Base-by-base conservation (phyloP, 306 rosid species). In the Vicia villosa region DNA sequence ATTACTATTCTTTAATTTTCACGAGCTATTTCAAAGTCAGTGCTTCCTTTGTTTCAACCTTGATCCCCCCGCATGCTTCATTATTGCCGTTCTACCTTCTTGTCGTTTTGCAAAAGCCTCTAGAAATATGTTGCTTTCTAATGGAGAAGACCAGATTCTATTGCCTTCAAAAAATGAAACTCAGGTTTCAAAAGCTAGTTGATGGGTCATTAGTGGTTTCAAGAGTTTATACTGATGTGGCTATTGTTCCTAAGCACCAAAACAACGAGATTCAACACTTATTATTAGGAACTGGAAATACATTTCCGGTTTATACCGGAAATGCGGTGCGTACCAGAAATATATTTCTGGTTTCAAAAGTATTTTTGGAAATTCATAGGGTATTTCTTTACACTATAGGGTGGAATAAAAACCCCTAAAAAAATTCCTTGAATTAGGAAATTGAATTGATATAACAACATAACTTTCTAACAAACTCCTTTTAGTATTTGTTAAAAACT, bases 161-260 rank as follows among this genome's bases (percentile, higher is more conserved):
- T 59, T 86, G 80, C 63, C 54, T 72, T 76, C 83, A 16, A 12
- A 51, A 51, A 20, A 51, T 51, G 58, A 4, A 51, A 19, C 58
- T 51, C n/a, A 51, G 57, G 12, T 49, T 17, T 17, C 24, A 8
- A 49, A 17, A 5, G 9, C 74, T 60, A 34, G 42, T 38, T 51
- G 84, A 74, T 80, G 88, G 79, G 74, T 56, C 71, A 22, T 74
- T 85, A 14, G 79, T 86, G 1, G 79, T 88, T 79, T 70, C 85
- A 10, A 24, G 83, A n/a, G 75, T 60, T 74, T 89, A 78, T 61
- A 89, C 95, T 17, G 96, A 92, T 51, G 98, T 90, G 54, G 83
- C 73, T 66, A 80, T 92, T n/a, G 82, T 90, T 24, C 96, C 98
- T 4, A 96, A 88, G 77, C 88, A 92, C 5, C 80, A 83, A 58